Evolutionary conservation across 2,329 filamentous ascomycete species (phyloP), one percentile per base, ranked within the genome.

Genomic region (Scytalidium sp.): DNA sequence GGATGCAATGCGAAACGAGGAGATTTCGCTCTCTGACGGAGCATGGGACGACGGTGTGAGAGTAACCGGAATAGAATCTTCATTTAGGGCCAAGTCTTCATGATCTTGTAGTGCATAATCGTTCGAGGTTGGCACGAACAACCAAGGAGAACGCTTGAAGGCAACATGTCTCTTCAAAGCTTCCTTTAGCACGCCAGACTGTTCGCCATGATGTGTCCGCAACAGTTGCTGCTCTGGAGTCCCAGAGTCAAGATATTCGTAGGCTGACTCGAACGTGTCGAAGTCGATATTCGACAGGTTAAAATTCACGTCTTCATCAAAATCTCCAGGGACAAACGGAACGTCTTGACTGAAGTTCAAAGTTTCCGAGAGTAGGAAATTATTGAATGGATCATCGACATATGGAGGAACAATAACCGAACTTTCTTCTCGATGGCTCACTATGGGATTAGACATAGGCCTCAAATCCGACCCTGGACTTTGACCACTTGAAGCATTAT

Each of bases 81-180:
- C 57, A 20, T 55, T 52, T 6, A 58, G n/a, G 9, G 42, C 44
- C 15, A 59, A 22, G 47, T 55, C 47, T 17, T 51, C 45, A 47
- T 49, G 43, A 23, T 58, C 55, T 20, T 43, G 50, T 4, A 57
- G 44, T 13, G 43, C 29, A 40, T 47, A 44, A 32, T 58, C 56
- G 11, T 43, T 48, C 21, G 45, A 43, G 6, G 46, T 49, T 21
- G 56, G 56, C 40, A 21, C 57, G 41, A 45, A 58, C 6, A 57
- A 50, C 54, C 54, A 58, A 15, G 53, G 56, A 19, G 56, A 58
- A 41, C 51, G 45, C 42, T 54, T 49, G 32, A 58, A 58, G 13
- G 56, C 56, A 42, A 55, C 56, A 49, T 54, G 46, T 15, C 56
- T 40, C 36, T 49, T 51, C 11, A 45, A 49, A 5, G 45, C 46